Base-by-base conservation (phyloP, 1,284 basidiomycete genomes). In the Trichosporon sp. region DNA sequence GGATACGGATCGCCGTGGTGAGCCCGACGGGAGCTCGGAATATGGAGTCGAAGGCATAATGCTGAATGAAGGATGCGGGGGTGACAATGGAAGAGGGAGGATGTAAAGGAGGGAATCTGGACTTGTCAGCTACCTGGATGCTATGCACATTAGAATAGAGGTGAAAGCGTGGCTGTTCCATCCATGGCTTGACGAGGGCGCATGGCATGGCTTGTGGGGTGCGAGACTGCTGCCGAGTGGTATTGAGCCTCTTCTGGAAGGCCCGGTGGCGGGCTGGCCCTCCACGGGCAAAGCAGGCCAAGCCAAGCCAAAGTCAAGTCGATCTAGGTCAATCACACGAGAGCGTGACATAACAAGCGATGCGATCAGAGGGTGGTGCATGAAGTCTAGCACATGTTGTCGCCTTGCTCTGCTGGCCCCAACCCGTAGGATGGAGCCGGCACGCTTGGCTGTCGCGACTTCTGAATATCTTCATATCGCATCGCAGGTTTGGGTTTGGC, bases 281-380 rank as follows among this genome's bases (percentile, higher is more conserved):
- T 6, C 36, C 36, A n/a, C 19, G 16, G 36, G 36, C 4, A 14
- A 37, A 37, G 25, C 33, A 19, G 16, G 29, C 11, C n/a, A n/a
- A n/a, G n/a, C n/a, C n/a, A n/a, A n/a, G n/a, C n/a, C n/a, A n/a
- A n/a, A n/a, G n/a, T n/a, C n/a, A n/a, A n/a, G n/a, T n/a, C n/a
- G n/a, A 27, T 6, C 49, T 5, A 9, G 4, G 31, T 10, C 54
- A n/a, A 32, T 32, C 54, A 58, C 33, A 23, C 23, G 10, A 25
- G 9, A 33, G 32, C 44, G 49, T 36, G 32, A 25, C 31, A 54
- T 40, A 23, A 25, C 31, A 54, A 31, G 23, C 34, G 37, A 25
- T 29, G 60, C 56, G 60, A 70, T 76, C 74, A 76, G 67, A 69
- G 66, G 74, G 74, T 76, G 74, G 74, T 76, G 73, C 73, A 74